Evolutionary conservation across 768 basidiomycete species (phyloP).

Genomic region (Leccinum broughii): DNA sequence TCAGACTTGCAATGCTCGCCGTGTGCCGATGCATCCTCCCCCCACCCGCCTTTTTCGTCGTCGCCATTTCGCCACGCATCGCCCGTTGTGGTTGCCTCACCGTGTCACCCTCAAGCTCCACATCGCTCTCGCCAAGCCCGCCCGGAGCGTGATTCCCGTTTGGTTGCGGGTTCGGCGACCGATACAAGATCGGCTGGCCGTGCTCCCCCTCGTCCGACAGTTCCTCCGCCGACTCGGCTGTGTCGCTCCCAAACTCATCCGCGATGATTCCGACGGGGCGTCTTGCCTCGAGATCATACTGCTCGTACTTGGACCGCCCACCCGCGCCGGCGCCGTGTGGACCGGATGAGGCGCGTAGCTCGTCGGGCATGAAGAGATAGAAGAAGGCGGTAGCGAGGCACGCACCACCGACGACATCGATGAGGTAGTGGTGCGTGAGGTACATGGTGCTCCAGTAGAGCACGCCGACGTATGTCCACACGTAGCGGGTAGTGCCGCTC

Average conservation of each 20-base stretch:
- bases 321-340: constrained; percentile 40
- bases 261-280: constrained; percentile 28
- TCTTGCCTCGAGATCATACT: constrained; percentile 70
- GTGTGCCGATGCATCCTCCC: constrained; percentile 67
- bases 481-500: constrained; percentile 62
- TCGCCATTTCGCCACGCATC: constrained; percentile 8
- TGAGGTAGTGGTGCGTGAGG: constrained; percentile 96
- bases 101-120: background rate
- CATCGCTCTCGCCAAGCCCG: background rate
- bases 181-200: constrained; percentile 61
- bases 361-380: constrained; percentile 85
- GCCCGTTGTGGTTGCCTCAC: constrained; percentile 3
- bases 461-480: constrained; percentile 81
- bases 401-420: constrained; percentile 93
- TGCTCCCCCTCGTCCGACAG: constrained; percentile 66
- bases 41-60: constrained; percentile 16
- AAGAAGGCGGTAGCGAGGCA: constrained; percentile 87
- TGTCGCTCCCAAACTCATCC: constrained; percentile 35
- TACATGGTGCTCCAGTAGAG: constrained; percentile 99
- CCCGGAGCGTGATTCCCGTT: constrained; percentile 1
- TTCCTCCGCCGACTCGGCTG: constrained; percentile 47
- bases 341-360: constrained; percentile 57
- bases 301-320: constrained; percentile 61
- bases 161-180: constrained; percentile 53
- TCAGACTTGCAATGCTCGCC: constrained; percentile 81